Evolutionary conservation across 2,329 filamentous ascomycete species (phyloP).

Genomic region (Epichloe coenophiala): DNA sequence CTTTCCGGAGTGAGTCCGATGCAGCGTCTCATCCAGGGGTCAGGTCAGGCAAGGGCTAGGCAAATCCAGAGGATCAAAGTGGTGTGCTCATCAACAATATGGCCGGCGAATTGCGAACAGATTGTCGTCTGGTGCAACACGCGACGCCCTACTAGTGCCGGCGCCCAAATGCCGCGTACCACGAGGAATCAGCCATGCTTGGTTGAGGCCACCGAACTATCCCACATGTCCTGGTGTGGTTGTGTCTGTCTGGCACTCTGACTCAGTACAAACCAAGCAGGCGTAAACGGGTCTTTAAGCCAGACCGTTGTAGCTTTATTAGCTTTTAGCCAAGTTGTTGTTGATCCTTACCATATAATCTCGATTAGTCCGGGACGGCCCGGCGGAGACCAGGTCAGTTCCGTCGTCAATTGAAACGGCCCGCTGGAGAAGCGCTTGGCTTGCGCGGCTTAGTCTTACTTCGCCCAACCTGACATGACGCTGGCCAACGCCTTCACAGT

Average conservation of each 20-base stretch:
- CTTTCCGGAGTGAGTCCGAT: not conserved
- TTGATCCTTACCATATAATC: not conserved
- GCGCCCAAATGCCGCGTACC: not conserved
- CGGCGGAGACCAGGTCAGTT: constrained; percentile 1
- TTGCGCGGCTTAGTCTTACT: not conserved
- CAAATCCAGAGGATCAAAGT: not conserved
- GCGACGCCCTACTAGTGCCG: not conserved
- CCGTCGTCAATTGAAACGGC: not conserved
- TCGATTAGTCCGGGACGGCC: constrained; percentile 4
- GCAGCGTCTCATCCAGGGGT: not conserved
- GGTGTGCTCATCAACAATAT: not conserved
- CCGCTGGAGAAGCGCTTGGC: not conserved
- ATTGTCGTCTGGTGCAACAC: not conserved
- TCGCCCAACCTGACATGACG: not conserved
- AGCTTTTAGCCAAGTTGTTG: not conserved
- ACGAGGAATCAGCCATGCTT: not conserved
- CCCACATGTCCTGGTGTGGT: too few species aligned
- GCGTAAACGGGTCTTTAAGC: too few species aligned
- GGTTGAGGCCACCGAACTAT: too few species aligned
- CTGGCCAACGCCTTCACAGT: not conserved
- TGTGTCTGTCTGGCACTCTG: too few species aligned
- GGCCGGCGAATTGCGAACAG: not conserved
- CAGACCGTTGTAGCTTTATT: not conserved
- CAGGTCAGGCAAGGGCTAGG: not conserved
- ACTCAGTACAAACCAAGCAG: too few species aligned